Evolutionary conservation across 257 asterid genomes (phyloP).

Genomic region (Nyctanthes arbortristis): DNA sequence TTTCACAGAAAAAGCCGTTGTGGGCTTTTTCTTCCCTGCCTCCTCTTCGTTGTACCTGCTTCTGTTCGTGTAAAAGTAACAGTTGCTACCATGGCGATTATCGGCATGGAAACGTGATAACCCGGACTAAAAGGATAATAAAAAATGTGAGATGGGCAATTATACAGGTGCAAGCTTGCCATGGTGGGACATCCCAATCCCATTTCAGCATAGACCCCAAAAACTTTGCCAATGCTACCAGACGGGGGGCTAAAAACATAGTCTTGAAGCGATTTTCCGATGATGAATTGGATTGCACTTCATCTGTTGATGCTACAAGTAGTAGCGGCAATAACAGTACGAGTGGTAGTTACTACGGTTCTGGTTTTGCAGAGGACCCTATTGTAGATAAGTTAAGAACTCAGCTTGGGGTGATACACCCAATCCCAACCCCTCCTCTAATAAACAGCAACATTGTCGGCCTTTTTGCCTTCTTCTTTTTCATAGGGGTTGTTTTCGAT

Average conservation of each 20-base stretch:
- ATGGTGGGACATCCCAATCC: constrained; percentile 49
- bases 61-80: constrained; percentile 34
- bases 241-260: constrained; percentile 48
- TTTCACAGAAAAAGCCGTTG: constrained; percentile 30
- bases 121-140: neutral
- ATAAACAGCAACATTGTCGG: constrained; percentile 61
- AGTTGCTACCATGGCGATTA: constrained; percentile 5
- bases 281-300: constrained; percentile 32
- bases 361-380: constrained; percentile 77
- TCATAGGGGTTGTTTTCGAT: constrained; percentile 90
- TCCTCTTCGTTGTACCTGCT: constrained; percentile 34
- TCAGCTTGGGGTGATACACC: constrained; percentile 91
- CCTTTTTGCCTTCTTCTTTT: constrained; percentile 79
- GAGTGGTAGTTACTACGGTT: constrained; percentile 46
- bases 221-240: constrained; percentile 33
- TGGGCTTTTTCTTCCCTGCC: constrained; percentile 29
- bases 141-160: constrained; percentile 48
- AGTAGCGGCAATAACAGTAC: constrained; percentile 17
- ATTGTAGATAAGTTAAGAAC: constrained; percentile 88
- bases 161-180: constrained; percentile 45
- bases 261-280: constrained; percentile 62
- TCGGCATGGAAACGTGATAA: constrained; percentile 22
- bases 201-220: constrained; percentile 27
- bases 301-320: constrained; percentile 29
- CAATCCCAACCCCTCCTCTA: constrained; percentile 79